Conservation (phyloP, 1,284 basidiomycete genomes). For the Exobasidium cylindrosporum region DNA sequence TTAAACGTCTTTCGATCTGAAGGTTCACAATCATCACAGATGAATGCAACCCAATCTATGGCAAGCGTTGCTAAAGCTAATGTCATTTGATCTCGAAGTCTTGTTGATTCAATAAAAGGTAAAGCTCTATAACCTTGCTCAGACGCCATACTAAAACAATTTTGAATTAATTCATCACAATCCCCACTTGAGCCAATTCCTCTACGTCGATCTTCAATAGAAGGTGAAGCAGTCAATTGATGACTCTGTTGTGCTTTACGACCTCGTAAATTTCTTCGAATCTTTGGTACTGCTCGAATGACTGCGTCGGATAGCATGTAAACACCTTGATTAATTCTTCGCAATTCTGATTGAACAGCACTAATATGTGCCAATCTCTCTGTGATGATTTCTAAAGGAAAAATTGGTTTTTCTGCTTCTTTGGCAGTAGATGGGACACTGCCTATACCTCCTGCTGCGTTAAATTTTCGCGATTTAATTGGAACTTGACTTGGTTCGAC, state of each 20-base stretch:
- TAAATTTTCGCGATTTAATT: neutral
- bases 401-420: conserved; percentile 14
- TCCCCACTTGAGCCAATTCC: conserved; percentile 11
- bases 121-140: conserved; percentile 61
- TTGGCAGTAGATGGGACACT: neutral
- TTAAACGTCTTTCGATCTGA: conserved; percentile 95
- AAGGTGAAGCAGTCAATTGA: conserved; percentile 58
- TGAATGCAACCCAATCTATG: conserved; percentile 84
- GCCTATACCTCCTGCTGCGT: conserved; percentile 3
- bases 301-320: conserved; percentile 89
- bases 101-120: conserved; percentile 49
- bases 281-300: conserved; percentile 64
- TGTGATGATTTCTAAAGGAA: conserved; percentile 63
- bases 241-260: neutral
- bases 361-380: conserved; percentile 91
- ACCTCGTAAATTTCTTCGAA: conserved; percentile 28
- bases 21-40: conserved; percentile 95
- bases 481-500: neutral
- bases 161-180: conserved; percentile 74
- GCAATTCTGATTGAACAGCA: conserved; percentile 79
- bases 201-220: conserved; percentile 63
- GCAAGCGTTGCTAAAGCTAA: conserved; percentile 44
- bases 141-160: conserved; percentile 95
- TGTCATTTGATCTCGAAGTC: conserved; percentile 45
- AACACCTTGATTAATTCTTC: conserved; percentile 83